Evolutionary conservation across 2,329 filamentous ascomycete genomes (phyloP), one percentile per base, ranked within the genome.

Genomic region (Phaeosphaeria sp.): DNA sequence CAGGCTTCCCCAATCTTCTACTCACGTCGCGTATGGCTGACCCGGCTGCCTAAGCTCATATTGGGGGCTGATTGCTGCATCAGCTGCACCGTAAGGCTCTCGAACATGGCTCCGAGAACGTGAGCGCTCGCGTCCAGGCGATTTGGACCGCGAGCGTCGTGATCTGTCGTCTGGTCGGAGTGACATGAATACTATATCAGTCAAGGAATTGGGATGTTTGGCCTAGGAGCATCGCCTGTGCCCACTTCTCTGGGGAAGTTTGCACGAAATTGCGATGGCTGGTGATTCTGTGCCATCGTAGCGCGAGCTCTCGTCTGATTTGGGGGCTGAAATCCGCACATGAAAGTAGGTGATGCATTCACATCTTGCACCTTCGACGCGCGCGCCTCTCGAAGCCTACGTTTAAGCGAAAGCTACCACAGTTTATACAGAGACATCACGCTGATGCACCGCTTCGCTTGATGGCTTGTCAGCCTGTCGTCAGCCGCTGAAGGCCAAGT

Each of bases 61-160:
- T 53, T 74, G 69, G 53, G 76, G 72, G 62, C 61, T 67, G 72
- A 65, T 49, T 67, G 67, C 59, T 52, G 49, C 62, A 68, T 65
- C 53, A 73, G 68, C 63, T 61, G 61, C 64, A 57, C 65, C 67
- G 60, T 73, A 69, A 53, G 74, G 69, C 49, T 71, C 74, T 40
- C 76, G 69, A 22, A 73, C 76, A 70, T 78, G 66, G 65, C 77
- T 78, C 53, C 75, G 71, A 61, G 77, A 78, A 53, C 74, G 71
- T 15, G 78, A 80, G 47, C 79, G 68, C 47, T 73, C 67, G 49
- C 75, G 68, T 22, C 73, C 75, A 25, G 74, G 76, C 42, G 79
- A 82, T 60, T 80, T 80, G 49, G 78, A 80, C 40, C 79, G 74
- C 50, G 75, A 75, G 7, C 80, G 77, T 49, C 76, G 65, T 39